Base-by-base conservation (phyloP, 2,329 filamentous ascomycete genomes). In the Xylariales sp. region DNA sequence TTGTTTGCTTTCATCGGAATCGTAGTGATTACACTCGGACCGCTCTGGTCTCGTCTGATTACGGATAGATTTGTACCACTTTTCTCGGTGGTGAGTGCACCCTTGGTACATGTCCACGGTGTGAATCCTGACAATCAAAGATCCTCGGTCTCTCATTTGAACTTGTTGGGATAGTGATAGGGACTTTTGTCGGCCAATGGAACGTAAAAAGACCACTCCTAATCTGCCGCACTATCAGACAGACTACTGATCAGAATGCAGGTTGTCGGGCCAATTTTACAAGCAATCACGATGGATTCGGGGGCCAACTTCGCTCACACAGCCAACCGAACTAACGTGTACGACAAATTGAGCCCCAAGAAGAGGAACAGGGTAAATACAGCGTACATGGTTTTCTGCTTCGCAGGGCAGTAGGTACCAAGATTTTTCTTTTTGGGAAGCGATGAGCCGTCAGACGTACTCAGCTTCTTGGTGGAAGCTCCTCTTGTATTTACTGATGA, bases 1-100 rank as follows among this genome's bases (percentile, higher is more conserved):
- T 69, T 93, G 4, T 93, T 93, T 58, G 84, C 85, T 0, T 67
- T 94, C 3, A 86, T 90, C 38, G 87, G 85, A 1, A 78, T 93
- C 10, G 77, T 71, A 0, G 77, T 80, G 9, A 86, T 93, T 60
- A 57, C 78, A 15, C 61, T 80, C 7, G 82, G 78, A 0, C 88
- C 88, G 0, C 46, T 88, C 11, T 89, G 85, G 58, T 84, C 83
- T 0, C 75, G 81, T 14, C 61, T 76, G 9, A 71, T 93, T 39
- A 87, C 84, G 9, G 86, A 91, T 52, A 71, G 71, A 41, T 83
- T 84, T 52, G 74, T 82, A 0, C 83, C 86, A 1, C 70, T 84
- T 16, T 75, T 87, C 45, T 79, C 78, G 5, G 80, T 86, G 10
- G 29, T 27, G n/a, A 27, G 24, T 8, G 8, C 7, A n/a, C n/a